Percentiles rank a stretch among this genome's conserved stretches.
Conservation (phyloP, 2,329 filamentous ascomycete species). For the Chaetomiaceae sp. region DNA sequence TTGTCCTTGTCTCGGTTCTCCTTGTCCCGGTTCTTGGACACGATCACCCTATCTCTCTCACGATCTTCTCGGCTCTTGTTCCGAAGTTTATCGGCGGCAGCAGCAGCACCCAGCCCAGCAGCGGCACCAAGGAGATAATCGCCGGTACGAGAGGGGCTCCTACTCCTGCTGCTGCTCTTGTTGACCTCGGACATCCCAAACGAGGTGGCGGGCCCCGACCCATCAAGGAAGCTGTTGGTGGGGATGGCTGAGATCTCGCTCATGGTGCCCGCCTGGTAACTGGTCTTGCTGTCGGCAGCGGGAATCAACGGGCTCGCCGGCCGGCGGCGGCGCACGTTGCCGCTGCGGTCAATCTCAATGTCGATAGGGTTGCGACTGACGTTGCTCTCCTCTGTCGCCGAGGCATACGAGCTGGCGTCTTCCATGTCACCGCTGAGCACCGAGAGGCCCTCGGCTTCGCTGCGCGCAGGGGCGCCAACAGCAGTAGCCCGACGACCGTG, state of each 20-base stretch:
- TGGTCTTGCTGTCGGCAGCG: slow-evolving; percentile 47
- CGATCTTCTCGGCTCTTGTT: slow-evolving; percentile 40
- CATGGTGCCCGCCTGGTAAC: slow-evolving; percentile 57
- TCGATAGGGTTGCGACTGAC: slow-evolving; percentile 73
- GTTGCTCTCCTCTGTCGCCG: slow-evolving; percentile 72
- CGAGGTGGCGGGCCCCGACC: slow-evolving; percentile 41
- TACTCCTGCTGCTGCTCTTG: slow-evolving; percentile 36
- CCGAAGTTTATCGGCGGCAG: slow-evolving; percentile 37
- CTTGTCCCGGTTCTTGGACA: slow-evolving; percentile 32
- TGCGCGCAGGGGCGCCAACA: slow-evolving; percentile 53
- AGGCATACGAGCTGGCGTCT: slow-evolving; percentile 69
- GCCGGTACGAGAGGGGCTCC: slow-evolving; percentile 37
- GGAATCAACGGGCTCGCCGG: slow-evolving; percentile 63
- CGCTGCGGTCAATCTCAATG: slow-evolving; percentile 70
- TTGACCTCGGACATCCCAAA: slow-evolving; percentile 26
- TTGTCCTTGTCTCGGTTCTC: slow-evolving; percentile 36
- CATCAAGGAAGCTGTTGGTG: slow-evolving; percentile 55
- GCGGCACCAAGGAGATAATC: slow-evolving; percentile 35
- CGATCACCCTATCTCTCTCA: slow-evolving; percentile 30
- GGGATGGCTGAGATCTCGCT: slow-evolving; percentile 82
- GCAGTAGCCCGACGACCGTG: slow-evolving; percentile 34
- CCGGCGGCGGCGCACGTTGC: slow-evolving; percentile 46
- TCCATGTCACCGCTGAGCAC: slow-evolving; percentile 34
- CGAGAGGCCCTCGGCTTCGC: slow-evolving; percentile 41
- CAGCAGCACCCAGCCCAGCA: slow-evolving; percentile 34